Evolutionary conservation across 1,139 yeast genomes (phyloP).

Genomic region (Candida labiduridarum): DNA sequence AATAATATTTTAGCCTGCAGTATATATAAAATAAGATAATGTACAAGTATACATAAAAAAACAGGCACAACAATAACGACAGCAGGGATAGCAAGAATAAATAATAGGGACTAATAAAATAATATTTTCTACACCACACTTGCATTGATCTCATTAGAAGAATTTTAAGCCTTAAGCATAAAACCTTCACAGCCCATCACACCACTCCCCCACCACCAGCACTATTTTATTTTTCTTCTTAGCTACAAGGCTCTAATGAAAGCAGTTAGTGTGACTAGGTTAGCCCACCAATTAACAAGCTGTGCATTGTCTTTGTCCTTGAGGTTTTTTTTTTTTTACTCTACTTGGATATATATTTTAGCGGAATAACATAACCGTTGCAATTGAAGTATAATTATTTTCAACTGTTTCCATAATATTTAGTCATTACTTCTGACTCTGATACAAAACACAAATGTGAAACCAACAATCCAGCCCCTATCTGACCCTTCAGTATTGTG

Average conservation of each 20-base stretch:
- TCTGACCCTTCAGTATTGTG: too few species aligned
- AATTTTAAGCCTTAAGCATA: neutral
- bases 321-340: neutral
- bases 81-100: too few species aligned
- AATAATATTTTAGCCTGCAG: too few species aligned
- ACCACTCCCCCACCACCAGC: neutral
- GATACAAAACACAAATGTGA: too few species aligned
- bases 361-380: conserved; percentile 2
- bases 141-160: neutral
- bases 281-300: neutral
- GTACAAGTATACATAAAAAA: too few species aligned
- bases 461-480: too few species aligned
- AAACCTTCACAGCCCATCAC: neutral
- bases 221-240: neutral
- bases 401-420: neutral
- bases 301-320: neutral
- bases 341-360: neutral
- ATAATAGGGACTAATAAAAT: too few species aligned
- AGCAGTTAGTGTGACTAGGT: neutral
- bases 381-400: neutral
- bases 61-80: too few species aligned
- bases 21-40: too few species aligned
- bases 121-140: neutral
- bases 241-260: too few species aligned
- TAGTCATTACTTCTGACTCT: neutral